Evolutionary conservation across 768 basidiomycete species (phyloP), one percentile per base, ranked within the genome.

Genomic region (Trichaptum fuscoviolaceum): DNA sequence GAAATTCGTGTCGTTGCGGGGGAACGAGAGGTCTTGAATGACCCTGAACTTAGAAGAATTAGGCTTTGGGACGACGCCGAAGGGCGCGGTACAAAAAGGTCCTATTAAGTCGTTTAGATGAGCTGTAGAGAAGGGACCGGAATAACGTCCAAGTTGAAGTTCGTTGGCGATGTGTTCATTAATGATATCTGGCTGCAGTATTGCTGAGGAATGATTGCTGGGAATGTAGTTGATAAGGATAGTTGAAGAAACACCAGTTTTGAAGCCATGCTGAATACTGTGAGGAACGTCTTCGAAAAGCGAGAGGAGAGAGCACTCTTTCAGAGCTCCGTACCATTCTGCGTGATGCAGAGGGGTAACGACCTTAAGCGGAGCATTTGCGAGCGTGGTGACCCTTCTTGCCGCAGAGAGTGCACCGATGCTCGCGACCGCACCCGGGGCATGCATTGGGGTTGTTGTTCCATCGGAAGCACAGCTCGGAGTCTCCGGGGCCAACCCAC

Each of bases 1-100:
- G 24, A 63, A 64, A 30, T 6, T 4, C 7, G 18, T 7, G 35
- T 72, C 64, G 10, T 58, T 60, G 8, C 60, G 57, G n/a, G 70
- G 72, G 58, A 57, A 67, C 6, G 75, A 76, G 35, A 73, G 68
- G 42, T 77, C 72, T 42, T 75, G 72, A 27, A 73, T 68, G 20
- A 75, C 67, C 0, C 73, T 65, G 17, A 66, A 62, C 64, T 74
- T 73, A 15, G 67, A 69, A 1, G 71, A 64, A 25, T 62, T 66
- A 0, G 66, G 64, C 57, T 75, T 71, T 7, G 69, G 70, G n/a
- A 75, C 69, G 0, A 75, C 70, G 25, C 71, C 71, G 25, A 77
- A 68, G 1, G 77, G 77, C 0, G 75, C 72, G 7, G 70, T 71
- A 26, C 72, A 68, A 64, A 77, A 78, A 8, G 65, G 71, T 2